Percentiles rank a stretch among this genome's conserved stretches.
phyloP scores from a whole-genome alignment of 768 basidiomycete species.

The Russula virescens region DNA sequence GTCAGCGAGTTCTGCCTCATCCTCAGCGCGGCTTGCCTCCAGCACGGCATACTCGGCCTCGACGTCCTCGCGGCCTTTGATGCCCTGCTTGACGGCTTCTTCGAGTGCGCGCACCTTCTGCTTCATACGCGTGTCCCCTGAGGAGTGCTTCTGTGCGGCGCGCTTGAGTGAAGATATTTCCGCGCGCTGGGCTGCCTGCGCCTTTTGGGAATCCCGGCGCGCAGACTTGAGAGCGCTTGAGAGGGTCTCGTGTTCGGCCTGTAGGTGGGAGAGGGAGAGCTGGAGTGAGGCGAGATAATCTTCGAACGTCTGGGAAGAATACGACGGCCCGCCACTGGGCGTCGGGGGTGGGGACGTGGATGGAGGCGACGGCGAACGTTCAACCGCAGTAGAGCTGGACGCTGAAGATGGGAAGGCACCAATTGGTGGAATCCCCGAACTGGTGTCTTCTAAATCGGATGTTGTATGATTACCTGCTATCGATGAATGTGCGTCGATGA shows the following conservation, averaged over 20 bases:
- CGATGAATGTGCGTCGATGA: background rate
- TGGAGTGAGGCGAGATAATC: constrained; percentile 63
- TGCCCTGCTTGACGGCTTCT: constrained; percentile 77
- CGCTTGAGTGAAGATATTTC: constrained; percentile 84
- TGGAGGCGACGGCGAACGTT: constrained; percentile 23
- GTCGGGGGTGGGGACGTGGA: constrained; percentile 22
- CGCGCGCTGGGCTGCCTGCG: constrained; percentile 69
- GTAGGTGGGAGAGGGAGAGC: constrained; percentile 56
- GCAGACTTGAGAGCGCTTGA: constrained; percentile 66
- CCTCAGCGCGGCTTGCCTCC: constrained; percentile 31
- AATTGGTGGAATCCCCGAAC: constrained; percentile 3
- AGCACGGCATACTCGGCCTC: constrained; percentile 38
- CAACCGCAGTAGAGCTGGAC: constrained; percentile 4
- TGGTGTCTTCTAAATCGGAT: constrained; percentile 10
- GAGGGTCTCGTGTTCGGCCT: constrained; percentile 63
- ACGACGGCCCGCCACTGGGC: constrained; percentile 25
- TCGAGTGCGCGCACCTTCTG: constrained; percentile 87
- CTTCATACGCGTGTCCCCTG: constrained; percentile 70
- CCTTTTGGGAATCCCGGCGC: constrained; percentile 77
- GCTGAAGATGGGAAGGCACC: constrained; percentile 3
- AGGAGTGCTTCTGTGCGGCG: constrained; percentile 71
- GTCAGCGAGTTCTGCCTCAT: constrained; percentile 16
- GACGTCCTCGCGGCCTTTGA: constrained; percentile 42
- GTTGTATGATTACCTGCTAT: constrained; percentile 2
- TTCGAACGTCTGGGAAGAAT: constrained; percentile 48